Evolutionary conservation across 2,329 filamentous ascomycete genomes (phyloP), one percentile per base, ranked within the genome.

Genomic region (Orbilia ellipsospora): DNA sequence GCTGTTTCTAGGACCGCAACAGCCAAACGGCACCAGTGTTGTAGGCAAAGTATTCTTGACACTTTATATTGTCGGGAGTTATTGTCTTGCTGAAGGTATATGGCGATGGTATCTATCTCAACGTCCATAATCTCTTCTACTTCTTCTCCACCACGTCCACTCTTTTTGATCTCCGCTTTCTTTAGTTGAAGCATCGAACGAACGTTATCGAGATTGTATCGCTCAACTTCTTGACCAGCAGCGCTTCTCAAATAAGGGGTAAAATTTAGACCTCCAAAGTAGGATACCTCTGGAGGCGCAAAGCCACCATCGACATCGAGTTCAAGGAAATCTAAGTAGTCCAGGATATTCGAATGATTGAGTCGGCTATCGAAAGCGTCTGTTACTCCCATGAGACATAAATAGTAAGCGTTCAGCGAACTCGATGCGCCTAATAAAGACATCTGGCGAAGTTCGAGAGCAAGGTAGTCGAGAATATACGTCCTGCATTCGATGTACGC

Each of bases 261-360:
- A 15, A 79, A 78, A 44, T 78, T 78, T 6, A 77, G 36, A 45
- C 79, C 79, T 2, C 70, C 55, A 60, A 80, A 79, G 59, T 64
- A 77, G 12, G 31, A 65, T 18, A 77, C 52, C 18, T 61, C 52
- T 26, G 79, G 79, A 23, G 65, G n/a, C 13, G 66, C 56, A 51
- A 83, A 79, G 12, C 82, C 80, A 69, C 82, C 81, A 0, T 83
- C 82, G 45, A 89, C 84, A 56, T 88, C 85, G 10, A 90, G 82
- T 75, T 92, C 89, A 81, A 95, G 87, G 80, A 98, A 98, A 82
- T 99, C 95, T 79, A 96, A 95, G 20, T 98, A 86, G 78, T 97
- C 93, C 80, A 98, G 97, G 5, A 98, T 87, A 2, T 91, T 93
- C 0, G 90, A 87, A 70, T 93, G 73, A 23, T 36, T 72, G 12